Evolutionary conservation across 805 yeast species (phyloP).

Genomic region (Grigorovia yakushimaensis): DNA sequence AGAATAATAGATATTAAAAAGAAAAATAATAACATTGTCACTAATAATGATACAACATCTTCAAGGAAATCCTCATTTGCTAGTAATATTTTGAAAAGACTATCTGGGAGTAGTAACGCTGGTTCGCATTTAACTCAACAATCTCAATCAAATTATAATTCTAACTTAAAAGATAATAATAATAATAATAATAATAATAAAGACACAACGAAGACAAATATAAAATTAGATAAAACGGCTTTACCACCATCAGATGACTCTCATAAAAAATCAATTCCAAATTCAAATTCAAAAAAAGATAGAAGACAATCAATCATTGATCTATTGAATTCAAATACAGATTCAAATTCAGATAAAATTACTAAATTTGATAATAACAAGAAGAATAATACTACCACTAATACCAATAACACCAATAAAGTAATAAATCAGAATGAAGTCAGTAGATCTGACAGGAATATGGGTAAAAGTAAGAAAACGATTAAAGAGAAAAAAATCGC

Average conservation of each 20-base stretch:
- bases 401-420: background rate
- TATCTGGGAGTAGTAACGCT: conserved; percentile 7
- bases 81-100: conserved; percentile 16
- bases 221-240: too few relatives aligned
- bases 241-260: background rate
- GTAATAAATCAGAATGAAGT: too few relatives aligned
- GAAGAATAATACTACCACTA: background rate
- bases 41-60: background rate
- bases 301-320: background rate
- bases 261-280: background rate
- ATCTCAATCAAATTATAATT: background rate
- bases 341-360: background rate
- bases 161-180: background rate
- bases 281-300: background rate
- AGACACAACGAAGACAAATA: background rate
- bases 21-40: background rate
- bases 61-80: conserved; percentile 22
- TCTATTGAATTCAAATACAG: too few relatives aligned
- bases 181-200: too few relatives aligned
- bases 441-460: too few relatives aligned
- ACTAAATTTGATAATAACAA: background rate
- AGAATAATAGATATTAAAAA: too few relatives aligned
- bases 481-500: background rate
- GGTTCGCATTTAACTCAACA: background rate
- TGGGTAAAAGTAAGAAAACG: too few relatives aligned